Evolutionary conservation across 495 filamentous ascomycete genomes (phyloP).

Genomic region (Letharia lupina): DNA sequence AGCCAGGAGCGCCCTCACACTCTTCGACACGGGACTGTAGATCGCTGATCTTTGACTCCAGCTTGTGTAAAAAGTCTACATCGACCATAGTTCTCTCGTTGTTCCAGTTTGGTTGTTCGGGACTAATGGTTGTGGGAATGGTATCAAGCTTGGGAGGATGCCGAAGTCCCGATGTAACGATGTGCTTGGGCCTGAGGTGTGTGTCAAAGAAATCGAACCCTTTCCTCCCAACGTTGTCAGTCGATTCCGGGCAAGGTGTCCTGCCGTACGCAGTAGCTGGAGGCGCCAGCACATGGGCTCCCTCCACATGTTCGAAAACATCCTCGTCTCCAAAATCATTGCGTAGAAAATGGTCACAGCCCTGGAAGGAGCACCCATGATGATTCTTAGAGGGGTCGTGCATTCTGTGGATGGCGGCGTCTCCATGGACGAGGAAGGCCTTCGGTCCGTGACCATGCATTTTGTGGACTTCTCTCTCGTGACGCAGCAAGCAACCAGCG

Average conservation of each 20-base stretch:
- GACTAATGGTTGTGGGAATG: not conserved
- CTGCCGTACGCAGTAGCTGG: not conserved
- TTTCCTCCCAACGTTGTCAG: not conserved
- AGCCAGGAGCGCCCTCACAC: not conserved
- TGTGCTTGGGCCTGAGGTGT: not conserved
- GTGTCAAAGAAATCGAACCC: not conserved
- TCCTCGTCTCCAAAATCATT: not conserved
- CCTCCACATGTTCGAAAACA: not conserved
- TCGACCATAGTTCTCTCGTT: not conserved
- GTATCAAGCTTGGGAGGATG: not conserved
- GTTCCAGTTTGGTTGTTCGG: not conserved
- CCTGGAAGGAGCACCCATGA: not conserved
- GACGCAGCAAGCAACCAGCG: not conserved
- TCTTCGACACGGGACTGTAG: slow-evolving; percentile 2
- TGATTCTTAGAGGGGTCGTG: not conserved
- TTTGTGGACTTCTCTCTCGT: not conserved
- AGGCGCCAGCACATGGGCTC: not conserved
- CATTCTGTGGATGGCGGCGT: not conserved
- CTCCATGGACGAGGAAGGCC: not conserved
- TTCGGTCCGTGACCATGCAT: not conserved
- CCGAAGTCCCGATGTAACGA: not conserved
- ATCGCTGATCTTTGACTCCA: not conserved
- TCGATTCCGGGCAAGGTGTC: not conserved
- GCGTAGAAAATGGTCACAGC: not conserved
- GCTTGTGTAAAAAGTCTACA: not conserved